A percentile compares a stretch with the other conserved stretches of the same genome.
These are phyloP conservation scores for Pseudoperonospora humuli DNA, from an alignment of 352 stramenopile species.

Conservation along the genomic window DNA sequence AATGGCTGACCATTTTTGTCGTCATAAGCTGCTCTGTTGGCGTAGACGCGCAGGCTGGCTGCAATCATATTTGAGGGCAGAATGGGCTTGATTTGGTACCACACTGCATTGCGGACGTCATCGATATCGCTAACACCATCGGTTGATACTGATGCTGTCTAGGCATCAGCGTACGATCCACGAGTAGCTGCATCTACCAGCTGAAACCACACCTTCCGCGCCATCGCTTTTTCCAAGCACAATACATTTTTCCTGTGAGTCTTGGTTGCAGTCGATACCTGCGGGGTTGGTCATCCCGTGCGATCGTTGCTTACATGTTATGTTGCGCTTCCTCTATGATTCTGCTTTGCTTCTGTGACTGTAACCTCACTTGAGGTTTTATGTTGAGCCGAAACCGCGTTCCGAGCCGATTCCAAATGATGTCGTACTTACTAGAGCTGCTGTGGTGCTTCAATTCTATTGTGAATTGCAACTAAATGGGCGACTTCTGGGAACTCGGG, in stretches of 20 bases:
- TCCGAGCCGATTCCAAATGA: conserved; percentile 1
- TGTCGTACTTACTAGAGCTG: conserved; percentile 3
- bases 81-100: neutral
- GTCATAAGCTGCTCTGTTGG: conserved; percentile 4
- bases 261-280: no score
- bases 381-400: no score
- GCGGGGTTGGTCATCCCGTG: no score
- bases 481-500: no score
- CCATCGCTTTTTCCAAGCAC: no score
- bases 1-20: conserved; percentile 3
- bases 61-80: neutral
- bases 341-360: no score
- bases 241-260: no score
- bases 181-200: conserved; percentile 2
- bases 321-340: no score
- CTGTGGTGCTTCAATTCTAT: no score
- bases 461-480: no score
- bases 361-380: no score
- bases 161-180: neutral
- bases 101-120: conserved; percentile 4
- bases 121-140: conserved; percentile 2
- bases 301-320: no score
- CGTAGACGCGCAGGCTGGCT: neutral
- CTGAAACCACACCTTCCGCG: conserved; percentile 3
- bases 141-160: conserved; percentile 2